Base-by-base conservation (phyloP, 306 rosid species). In the Betula pendula region DNA sequence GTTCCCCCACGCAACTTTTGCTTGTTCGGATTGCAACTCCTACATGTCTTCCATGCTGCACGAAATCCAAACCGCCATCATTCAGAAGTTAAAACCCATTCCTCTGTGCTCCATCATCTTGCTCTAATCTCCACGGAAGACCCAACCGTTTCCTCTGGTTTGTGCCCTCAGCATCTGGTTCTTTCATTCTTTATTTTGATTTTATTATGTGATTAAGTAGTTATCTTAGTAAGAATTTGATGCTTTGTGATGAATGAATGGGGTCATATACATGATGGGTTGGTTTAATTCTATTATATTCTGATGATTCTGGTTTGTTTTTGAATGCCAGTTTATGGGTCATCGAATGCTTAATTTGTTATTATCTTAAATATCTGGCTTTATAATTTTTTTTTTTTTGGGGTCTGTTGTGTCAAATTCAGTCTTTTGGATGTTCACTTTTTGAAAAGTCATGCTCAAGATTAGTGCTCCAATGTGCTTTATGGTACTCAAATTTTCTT, bases 111-210 rank as follows among this genome's bases (percentile, higher is more conserved):
- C 44, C 77, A 79, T 69, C 45, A 6, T 72, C 71, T 77, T 59
- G 35, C 76, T 59, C 43, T 77, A 40, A 14, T 70, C 68, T 50
- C 45, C 45, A 24, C 27, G 5, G 5, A 43, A 59, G 17, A 56
- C 31, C 68, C 71, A n/a, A 43, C 73, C 76, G 11, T 63, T 31
- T n/a, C 12, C 71, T 77, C 87, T 81, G 88, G 88, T 89, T 77
- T 53, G 81, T 79, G 27, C 81, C 24, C 31, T 52, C 42, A 55
- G 35, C 68, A 19, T 47, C 47, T 73, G 51, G 13, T 24, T 6
- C 33, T 20, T 69, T 72, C 73, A 2, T 74, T 58, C 19, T 8
- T 25, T 70, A 67, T 78, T 70, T 78, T 73, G n/a, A 35, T 10
- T 70, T 19, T 33, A 1, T 19, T 76, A 19, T 40, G 79, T 62